These are phyloP conservation scores for Lachnellula subtilissima DNA, from an alignment of 2,329 filamentous ascomycete species.

Conservation along the genomic window DNA sequence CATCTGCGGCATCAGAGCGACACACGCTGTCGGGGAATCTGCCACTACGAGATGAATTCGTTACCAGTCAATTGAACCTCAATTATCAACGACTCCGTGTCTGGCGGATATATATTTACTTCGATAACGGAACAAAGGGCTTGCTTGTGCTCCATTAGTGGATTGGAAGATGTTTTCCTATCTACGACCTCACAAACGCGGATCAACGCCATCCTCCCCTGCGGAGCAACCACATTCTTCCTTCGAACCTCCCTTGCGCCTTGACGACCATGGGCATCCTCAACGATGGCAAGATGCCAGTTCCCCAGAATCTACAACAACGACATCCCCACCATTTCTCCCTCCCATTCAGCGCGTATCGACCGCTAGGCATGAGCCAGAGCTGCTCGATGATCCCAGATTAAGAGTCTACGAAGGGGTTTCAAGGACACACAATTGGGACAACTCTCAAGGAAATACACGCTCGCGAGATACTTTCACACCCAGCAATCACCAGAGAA, in stretches of 20 bases:
- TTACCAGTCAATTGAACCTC: constrained; percentile 6
- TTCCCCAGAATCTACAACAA: constrained; percentile 15
- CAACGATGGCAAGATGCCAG: constrained; percentile 21
- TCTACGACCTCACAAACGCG: constrained; percentile 30
- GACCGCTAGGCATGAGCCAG: constrained; percentile 19
- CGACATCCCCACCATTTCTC: constrained; percentile 43
- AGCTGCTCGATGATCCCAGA: constrained; percentile 2
- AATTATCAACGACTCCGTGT: not conserved
- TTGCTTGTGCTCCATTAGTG: not conserved
- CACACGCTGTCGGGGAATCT: not conserved
- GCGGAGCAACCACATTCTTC: constrained; percentile 23
- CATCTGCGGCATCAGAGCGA: not conserved
- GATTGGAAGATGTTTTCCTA: constrained; percentile 31
- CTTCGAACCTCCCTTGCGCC: constrained; percentile 24
- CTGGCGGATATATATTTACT: not conserved
- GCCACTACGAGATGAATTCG: constrained; percentile 5
- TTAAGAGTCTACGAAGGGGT: constrained; percentile 11
- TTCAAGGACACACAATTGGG: constrained; percentile 12
- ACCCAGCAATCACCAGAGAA: constrained; percentile 20
- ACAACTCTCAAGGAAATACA: constrained; percentile 10
- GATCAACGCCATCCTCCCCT: constrained; percentile 31
- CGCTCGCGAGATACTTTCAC: constrained; percentile 15
- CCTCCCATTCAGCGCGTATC: constrained; percentile 36
- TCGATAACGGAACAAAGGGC: not conserved
- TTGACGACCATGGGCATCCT: constrained; percentile 26